phyloP scores from a whole-genome alignment of 2,329 filamentous ascomycete species.

The Stachybotrys elegans region DNA sequence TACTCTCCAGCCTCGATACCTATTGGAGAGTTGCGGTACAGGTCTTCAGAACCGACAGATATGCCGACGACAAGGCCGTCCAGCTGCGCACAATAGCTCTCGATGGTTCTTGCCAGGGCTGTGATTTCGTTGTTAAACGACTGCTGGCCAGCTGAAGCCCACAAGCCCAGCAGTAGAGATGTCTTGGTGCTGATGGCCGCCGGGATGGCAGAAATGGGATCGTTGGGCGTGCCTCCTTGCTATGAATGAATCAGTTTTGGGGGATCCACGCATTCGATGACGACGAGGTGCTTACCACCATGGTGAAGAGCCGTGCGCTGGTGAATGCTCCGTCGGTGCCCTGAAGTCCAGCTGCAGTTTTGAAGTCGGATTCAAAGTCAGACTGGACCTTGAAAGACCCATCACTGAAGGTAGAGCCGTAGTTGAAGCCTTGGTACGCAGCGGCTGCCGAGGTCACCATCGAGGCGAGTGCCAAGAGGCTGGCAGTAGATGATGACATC shows the following conservation, averaged over 20 bases:
- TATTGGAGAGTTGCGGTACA: constrained; percentile 72
- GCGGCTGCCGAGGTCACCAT: constrained; percentile 29
- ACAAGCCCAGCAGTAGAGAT: constrained; percentile 74
- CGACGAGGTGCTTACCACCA: constrained; percentile 42
- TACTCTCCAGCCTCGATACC: constrained; percentile 60
- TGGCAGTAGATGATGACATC: constrained; percentile 25
- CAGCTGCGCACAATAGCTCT: constrained; percentile 62
- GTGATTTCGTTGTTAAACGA: constrained; percentile 67
- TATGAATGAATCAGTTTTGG: constrained; percentile 21
- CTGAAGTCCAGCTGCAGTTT: constrained; percentile 55
- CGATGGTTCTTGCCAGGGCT: constrained; percentile 65
- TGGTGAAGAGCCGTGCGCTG: constrained; percentile 70
- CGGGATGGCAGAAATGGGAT: constrained; percentile 67
- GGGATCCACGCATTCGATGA: background rate
- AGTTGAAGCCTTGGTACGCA: constrained; percentile 66
- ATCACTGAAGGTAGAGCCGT: constrained; percentile 57
- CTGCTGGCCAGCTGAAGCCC: constrained; percentile 65
- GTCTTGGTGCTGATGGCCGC: constrained; percentile 80
- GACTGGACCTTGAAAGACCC: constrained; percentile 53
- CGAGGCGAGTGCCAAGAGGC: constrained; percentile 28
- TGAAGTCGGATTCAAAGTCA: constrained; percentile 69
- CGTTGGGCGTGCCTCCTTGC: constrained; percentile 61
- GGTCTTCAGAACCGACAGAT: constrained; percentile 80
- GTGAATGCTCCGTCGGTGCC: constrained; percentile 60
- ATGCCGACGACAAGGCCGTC: constrained; percentile 69